Evolutionary conservation across 768 basidiomycete species (phyloP).

Genomic region (Naganishia kalamii): DNA sequence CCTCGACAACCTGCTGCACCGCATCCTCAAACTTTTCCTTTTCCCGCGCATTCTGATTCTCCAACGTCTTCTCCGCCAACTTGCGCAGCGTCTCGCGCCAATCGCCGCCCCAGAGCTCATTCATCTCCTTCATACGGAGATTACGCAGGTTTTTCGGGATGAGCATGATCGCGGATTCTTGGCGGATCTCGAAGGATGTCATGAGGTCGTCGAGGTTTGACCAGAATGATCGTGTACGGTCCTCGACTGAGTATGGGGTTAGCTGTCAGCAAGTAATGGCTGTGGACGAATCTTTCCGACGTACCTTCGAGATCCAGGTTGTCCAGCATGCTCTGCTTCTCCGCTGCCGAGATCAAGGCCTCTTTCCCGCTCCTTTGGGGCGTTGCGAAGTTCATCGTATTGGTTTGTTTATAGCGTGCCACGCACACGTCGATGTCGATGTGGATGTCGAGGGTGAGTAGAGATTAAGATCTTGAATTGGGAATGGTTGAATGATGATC

Average conservation of each 20-base stretch:
- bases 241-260: slow-evolving; percentile 30
- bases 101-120: slow-evolving; percentile 39
- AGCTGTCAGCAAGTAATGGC: not conserved
- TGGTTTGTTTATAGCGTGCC: too few species aligned
- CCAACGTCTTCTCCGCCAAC: slow-evolving; percentile 31
- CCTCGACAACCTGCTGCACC: slow-evolving; percentile 26
- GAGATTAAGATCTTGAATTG: too few species aligned
- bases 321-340: slow-evolving; percentile 41
- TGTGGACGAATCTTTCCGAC: slow-evolving; percentile 9
- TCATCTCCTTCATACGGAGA: slow-evolving; percentile 41
- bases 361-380: slow-evolving; percentile 1
- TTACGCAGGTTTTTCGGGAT: slow-evolving; percentile 40
- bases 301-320: slow-evolving; percentile 47
- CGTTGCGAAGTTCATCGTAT: not conserved
- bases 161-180: slow-evolving; percentile 42
- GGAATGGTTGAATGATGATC: not conserved
- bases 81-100: slow-evolving; percentile 36
- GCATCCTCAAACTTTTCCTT: slow-evolving; percentile 32
- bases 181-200: slow-evolving; percentile 38
- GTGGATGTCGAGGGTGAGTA: too few species aligned
- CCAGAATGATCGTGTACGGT: slow-evolving; percentile 36
- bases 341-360: slow-evolving; percentile 10
- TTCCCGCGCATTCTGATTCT: slow-evolving; percentile 19
- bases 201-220: slow-evolving; percentile 34
- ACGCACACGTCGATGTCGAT: too few species aligned